These are phyloP conservation scores for Cladosporium austrohemisphaericum DNA, from an alignment of 2,329 filamentous ascomycete genomes.

Conservation along the genomic window DNA sequence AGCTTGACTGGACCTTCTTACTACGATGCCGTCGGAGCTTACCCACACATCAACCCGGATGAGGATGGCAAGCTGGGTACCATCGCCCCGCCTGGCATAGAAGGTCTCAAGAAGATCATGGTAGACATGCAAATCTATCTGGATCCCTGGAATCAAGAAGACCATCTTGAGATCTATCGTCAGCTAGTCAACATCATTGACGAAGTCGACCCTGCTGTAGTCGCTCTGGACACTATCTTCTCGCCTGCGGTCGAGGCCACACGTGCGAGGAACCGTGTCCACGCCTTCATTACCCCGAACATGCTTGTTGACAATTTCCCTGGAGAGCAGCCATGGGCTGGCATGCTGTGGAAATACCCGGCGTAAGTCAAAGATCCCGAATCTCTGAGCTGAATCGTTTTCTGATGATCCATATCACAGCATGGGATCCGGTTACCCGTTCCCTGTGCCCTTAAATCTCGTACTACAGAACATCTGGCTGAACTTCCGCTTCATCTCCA, in stretches of 20 bases:
- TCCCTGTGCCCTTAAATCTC: neutral
- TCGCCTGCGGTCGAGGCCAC: conserved; percentile 6
- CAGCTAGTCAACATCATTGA: neutral
- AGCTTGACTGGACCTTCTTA: neutral
- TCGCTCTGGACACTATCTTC: conserved; percentile 7
- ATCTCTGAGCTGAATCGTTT: neutral
- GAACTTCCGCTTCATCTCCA: conserved; percentile 4
- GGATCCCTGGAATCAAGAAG: conserved; percentile 2
- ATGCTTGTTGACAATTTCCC: conserved; percentile 10
- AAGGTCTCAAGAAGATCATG: conserved; percentile 4
- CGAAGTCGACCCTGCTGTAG: neutral
- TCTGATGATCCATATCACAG: neutral
- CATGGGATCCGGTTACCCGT: conserved; percentile 10
- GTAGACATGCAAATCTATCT: conserved; percentile 11
- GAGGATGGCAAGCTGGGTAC: conserved; percentile 6
- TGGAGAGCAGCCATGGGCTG: conserved; percentile 2
- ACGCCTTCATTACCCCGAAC: conserved; percentile 11
- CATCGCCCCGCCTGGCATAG: neutral
- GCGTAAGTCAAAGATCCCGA: neutral
- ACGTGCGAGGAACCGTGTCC: conserved; percentile 4
- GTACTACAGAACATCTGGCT: conserved; percentile 3
- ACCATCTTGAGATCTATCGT: neutral
- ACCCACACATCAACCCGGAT: neutral
- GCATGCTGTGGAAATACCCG: conserved; percentile 11
- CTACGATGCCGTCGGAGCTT: neutral